phyloP scores from a whole-genome alignment of 1,284 basidiomycete genomes.

The Ustilago curta region DNA sequence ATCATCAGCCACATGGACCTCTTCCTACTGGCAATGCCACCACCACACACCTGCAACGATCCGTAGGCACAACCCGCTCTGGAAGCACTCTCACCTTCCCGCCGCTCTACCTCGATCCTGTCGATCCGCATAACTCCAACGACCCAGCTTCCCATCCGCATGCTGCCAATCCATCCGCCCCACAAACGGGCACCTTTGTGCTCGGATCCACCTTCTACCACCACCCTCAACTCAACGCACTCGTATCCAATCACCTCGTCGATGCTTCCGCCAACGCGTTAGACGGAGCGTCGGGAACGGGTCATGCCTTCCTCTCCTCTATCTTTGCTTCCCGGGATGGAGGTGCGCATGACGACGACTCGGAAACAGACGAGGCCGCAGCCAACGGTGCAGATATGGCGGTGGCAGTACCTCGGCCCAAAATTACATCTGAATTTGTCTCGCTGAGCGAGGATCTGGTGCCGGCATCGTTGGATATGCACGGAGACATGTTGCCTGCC shows the following conservation, averaged over 20 bases:
- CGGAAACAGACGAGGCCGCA: slow-evolving; percentile 27
- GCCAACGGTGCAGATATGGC: slow-evolving; percentile 11
- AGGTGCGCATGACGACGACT: slow-evolving; percentile 27
- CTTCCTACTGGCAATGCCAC: slow-evolving; percentile 7
- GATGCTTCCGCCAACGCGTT: slow-evolving; percentile 34
- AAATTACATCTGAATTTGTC: slow-evolving; percentile 42
- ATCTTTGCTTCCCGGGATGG: slow-evolving; percentile 41
- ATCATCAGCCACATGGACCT: slow-evolving; percentile 14
- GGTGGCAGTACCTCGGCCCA: slow-evolving; percentile 34
- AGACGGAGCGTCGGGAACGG: slow-evolving; percentile 23
- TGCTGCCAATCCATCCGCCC: slow-evolving; percentile 9
- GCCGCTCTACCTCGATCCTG: slow-evolving; percentile 51
- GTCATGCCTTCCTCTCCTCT: slow-evolving; percentile 23
- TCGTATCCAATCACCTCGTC: slow-evolving; percentile 44
- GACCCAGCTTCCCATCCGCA: slow-evolving; percentile 21
- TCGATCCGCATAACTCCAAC: slow-evolving; percentile 12
- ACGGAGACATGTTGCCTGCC: slow-evolving; percentile 59
- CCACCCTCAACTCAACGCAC: slow-evolving; percentile 44
- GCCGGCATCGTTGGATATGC: slow-evolving; percentile 53
- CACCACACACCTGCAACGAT: slow-evolving; percentile 8
- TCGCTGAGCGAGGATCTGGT: slow-evolving; percentile 57
- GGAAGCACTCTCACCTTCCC: slow-evolving; percentile 48
- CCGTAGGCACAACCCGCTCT: slow-evolving; percentile 32
- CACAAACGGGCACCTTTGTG: slow-evolving; percentile 35
- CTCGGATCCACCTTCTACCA: slow-evolving; percentile 54